Conservation (phyloP, 108 stramenopile genomes). For the Schizochytrium sp. region DNA sequence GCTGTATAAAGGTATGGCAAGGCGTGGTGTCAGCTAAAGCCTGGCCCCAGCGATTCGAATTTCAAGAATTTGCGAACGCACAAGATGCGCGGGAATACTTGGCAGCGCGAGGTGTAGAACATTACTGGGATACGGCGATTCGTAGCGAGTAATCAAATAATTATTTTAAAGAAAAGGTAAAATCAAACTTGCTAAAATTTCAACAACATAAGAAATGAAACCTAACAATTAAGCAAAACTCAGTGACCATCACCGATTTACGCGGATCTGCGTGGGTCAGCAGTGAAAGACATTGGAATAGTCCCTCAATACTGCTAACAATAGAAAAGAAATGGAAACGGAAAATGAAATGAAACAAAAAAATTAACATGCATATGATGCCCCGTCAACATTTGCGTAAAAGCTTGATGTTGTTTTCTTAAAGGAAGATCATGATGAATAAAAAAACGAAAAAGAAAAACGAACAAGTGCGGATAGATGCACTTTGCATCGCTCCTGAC, state of each 20-base stretch:
- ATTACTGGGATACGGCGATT: conserved; percentile 49
- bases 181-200: too few relatives aligned
- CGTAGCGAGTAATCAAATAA: neutral
- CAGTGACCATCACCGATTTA: too few relatives aligned
- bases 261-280: too few relatives aligned
- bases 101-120: neutral
- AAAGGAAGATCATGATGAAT: too few relatives aligned
- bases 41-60: conserved; percentile 1
- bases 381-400: too few relatives aligned
- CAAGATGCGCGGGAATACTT: neutral
- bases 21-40: neutral
- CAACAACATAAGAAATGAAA: too few relatives aligned
- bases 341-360: conserved; percentile 9
- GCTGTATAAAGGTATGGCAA: conserved; percentile 57
- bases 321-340: neutral
- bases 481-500: too few relatives aligned
- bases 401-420: too few relatives aligned
- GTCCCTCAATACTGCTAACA: neutral
- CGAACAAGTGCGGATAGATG: too few relatives aligned
- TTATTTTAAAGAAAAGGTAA: neutral
- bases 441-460: too few relatives aligned
- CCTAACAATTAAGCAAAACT: too few relatives aligned
- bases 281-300: too few relatives aligned
- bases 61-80: conserved; percentile 11
- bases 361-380: neutral